These are phyloP conservation scores for Ustilago bromivora DNA, from an alignment of 1,284 basidiomycete species.

Conservation along the genomic window DNA sequence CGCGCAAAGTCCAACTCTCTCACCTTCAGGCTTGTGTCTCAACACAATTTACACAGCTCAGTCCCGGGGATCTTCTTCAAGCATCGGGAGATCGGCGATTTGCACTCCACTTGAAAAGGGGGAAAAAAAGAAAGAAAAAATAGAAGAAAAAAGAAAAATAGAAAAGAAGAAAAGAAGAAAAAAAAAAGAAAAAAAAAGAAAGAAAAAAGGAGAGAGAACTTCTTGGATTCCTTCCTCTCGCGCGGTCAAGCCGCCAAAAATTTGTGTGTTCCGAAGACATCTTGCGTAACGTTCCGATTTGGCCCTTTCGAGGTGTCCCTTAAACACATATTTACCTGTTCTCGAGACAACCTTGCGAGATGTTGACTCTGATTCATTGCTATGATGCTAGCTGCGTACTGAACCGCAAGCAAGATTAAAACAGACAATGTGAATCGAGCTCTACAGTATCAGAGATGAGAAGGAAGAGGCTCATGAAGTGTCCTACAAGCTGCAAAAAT, in stretches of 20 bases:
- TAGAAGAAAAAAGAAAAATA: too few relatives aligned
- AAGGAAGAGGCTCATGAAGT: background rate
- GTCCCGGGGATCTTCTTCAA: background rate
- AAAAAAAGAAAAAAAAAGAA: too few relatives aligned
- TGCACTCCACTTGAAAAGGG: conserved; percentile 2
- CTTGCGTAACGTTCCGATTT: conserved; percentile 27
- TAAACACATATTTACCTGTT: background rate
- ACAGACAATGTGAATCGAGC: background rate
- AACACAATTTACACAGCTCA: conserved; percentile 7
- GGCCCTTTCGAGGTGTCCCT: background rate
- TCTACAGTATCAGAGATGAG: background rate
- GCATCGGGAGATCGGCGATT: conserved; percentile 13
- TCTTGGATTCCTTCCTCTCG: conserved; percentile 24
- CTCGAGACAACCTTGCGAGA: background rate
- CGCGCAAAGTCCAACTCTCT: conserved; percentile 16
- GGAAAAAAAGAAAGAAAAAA: too few relatives aligned
- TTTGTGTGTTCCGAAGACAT: conserved; percentile 12
- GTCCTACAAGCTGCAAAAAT: conserved; percentile 23
- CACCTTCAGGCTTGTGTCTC: background rate
- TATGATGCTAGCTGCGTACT: background rate
- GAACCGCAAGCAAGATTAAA: background rate
- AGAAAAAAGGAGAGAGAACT: conserved; percentile 4
- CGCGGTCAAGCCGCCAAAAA: conserved; percentile 27
- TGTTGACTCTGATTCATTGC: background rate
- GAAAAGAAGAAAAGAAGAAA: too few relatives aligned